Base-by-base conservation (phyloP, 768 basidiomycete species). In the Serendipita indica region DNA sequence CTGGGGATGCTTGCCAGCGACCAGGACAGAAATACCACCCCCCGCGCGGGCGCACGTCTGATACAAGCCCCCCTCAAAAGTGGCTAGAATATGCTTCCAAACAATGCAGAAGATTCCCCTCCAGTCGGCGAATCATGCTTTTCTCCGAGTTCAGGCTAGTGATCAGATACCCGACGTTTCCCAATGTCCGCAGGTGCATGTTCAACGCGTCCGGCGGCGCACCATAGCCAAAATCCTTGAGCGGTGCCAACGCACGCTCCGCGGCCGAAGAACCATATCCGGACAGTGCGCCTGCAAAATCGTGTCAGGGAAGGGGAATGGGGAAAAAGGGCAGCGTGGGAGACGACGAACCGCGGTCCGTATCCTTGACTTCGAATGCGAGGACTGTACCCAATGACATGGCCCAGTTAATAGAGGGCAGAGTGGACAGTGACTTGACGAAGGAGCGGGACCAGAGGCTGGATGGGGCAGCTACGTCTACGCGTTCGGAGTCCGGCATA, bases 111-210 rank as follows among this genome's bases (percentile, higher is more conserved):
- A 54, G 49, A 54, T 33, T 27, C 32, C 22, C 49, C 32, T 54
- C 49, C 49, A 54, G n/a, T 18, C 32, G 49, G 25, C 49, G 49
- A 25, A 54, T 54, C 25, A 28, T n/a, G n/a, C 16, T 18, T 54
- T 54, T 54, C 32, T 54, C 49, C 49, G 86, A 91, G 66, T 90
- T 91, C 37, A 93, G 74, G 69, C 87, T 90, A 3, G 81, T 83
- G 79, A 94, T 93, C 67, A 92, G 87, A 68, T 94, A 94, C n/a
- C 84, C 85, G 6, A 91, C 82, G 66, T 92, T 82, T 0, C 94
- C 94, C 34, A 98, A 71, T 0, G 94, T 92, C 60, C 94, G 77
- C 63, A 78, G 91, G 68, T 98, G 86, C 20, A 97, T 77, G 34
- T 78, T 76, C 69, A 83, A 83, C 3, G 79, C 73, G 16, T 73